phyloP scores from a whole-genome alignment of 345 rosid species.

The Reutealis trisperma region DNA sequence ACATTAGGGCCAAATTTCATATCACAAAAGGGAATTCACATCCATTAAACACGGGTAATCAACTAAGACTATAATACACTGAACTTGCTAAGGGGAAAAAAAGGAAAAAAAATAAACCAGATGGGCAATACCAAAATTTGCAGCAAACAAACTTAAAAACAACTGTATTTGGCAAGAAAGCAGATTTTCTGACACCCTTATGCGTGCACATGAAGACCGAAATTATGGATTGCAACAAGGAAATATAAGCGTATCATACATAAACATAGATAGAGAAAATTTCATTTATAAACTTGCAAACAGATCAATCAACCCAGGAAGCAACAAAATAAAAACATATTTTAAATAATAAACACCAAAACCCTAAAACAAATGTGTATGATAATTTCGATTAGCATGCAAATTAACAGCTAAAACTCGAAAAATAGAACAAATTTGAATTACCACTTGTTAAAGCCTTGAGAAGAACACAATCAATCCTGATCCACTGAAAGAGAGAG shows the following conservation, averaged over 20 bases:
- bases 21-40: not conserved
- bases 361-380: not conserved
- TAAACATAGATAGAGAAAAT: not conserved
- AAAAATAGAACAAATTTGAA: not conserved
- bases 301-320: not conserved
- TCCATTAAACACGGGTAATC: not conserved
- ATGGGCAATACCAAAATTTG: not conserved
- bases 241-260: not conserved
- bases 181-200: not conserved
- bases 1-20: slow-evolving; percentile 12
- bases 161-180: not conserved
- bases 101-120: not conserved
- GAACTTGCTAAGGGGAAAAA: not conserved
- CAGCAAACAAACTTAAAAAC: not conserved
- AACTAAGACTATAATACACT: not conserved
- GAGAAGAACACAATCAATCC: slow-evolving; percentile 1
- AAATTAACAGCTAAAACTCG: slow-evolving; percentile 11
- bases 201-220: not conserved
- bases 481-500: slow-evolving; percentile 5
- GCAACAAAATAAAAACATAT: not conserved
- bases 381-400: not conserved
- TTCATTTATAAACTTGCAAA: not conserved
- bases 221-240: not conserved
- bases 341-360: not conserved
- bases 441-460: slow-evolving; percentile 4